A percentile compares a stretch with the other conserved stretches of the same genome.
These are phyloP conservation scores for Emergomyces pasteurianus DNA, from an alignment of 2,329 filamentous ascomycete species.

Conservation along the genomic window DNA sequence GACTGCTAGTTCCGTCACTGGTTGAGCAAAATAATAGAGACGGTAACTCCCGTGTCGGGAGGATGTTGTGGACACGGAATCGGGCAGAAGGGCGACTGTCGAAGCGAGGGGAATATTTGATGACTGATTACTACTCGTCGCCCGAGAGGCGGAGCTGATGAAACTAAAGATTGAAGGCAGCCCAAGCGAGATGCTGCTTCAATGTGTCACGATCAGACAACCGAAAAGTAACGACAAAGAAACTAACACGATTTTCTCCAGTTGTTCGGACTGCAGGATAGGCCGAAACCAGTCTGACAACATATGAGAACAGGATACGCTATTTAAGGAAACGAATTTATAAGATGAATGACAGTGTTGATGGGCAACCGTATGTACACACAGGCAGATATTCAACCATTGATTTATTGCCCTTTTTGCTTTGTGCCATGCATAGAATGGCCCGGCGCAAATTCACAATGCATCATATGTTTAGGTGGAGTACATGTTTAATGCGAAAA, in stretches of 20 bases:
- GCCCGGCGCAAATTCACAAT: background rate
- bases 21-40: background rate
- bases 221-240: background rate
- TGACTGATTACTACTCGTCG: constrained; percentile 20
- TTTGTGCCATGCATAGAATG: background rate
- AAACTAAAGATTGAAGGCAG: background rate
- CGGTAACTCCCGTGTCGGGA: too few species aligned
- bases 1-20: background rate
- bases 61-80: background rate
- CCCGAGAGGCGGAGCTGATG: background rate
- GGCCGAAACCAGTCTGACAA: background rate
- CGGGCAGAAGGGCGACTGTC: background rate
- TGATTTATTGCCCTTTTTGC: background rate
- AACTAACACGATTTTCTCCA: background rate
- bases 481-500: background rate
- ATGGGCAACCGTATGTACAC: background rate
- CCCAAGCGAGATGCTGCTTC: background rate
- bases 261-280: background rate
- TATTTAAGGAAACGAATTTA: background rate
- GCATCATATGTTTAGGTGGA: background rate
- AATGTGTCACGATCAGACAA: background rate
- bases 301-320: background rate
- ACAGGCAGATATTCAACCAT: background rate
- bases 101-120: background rate
- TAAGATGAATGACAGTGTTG: background rate